phyloP scores from a whole-genome alignment of 1,139 yeast genomes.

The Hyphopichia buzzinii region DNA sequence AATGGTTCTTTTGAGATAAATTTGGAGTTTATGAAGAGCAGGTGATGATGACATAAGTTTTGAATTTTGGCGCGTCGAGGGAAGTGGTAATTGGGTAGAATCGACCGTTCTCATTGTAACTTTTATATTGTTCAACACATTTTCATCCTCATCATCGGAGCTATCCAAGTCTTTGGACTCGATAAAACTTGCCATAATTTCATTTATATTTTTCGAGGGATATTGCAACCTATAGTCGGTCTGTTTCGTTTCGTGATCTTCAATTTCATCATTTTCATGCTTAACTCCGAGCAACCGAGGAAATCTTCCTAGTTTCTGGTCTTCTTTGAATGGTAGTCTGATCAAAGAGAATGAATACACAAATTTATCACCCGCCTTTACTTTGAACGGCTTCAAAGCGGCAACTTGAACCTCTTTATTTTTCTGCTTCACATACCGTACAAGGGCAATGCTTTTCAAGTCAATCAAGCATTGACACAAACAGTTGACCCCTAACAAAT shows the following conservation, averaged over 20 bases:
- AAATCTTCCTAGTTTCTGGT: conserved; percentile 63
- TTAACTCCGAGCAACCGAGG: conserved; percentile 50
- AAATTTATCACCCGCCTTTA: conserved; percentile 12
- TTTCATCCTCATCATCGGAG: conserved; percentile 2
- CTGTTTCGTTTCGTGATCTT: conserved; percentile 1
- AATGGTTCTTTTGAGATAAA: conserved; percentile 24
- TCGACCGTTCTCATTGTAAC: conserved; percentile 1
- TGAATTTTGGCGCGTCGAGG: not conserved
- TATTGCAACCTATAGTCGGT: conserved; percentile 5
- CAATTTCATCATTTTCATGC: conserved; percentile 24
- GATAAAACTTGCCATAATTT: conserved; percentile 30
- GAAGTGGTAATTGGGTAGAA: conserved; percentile 2
- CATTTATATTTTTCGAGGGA: conserved; percentile 12
- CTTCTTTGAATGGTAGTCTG: conserved; percentile 77
- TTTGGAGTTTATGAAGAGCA: conserved; percentile 26
- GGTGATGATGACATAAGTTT: conserved; percentile 29
- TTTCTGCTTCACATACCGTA: conserved; percentile 55
- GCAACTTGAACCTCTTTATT: conserved; percentile 55
- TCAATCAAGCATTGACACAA: conserved; percentile 55
- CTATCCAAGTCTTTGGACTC: conserved; percentile 21
- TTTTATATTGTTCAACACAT: conserved; percentile 12
- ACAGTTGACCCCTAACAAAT: conserved; percentile 48
- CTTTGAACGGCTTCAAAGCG: conserved; percentile 51
- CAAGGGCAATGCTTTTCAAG: conserved; percentile 52
- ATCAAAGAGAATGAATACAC: conserved; percentile 34